Conservation (phyloP, 2,329 filamentous ascomycete species). For the Paramyrothecium roridum region DNA sequence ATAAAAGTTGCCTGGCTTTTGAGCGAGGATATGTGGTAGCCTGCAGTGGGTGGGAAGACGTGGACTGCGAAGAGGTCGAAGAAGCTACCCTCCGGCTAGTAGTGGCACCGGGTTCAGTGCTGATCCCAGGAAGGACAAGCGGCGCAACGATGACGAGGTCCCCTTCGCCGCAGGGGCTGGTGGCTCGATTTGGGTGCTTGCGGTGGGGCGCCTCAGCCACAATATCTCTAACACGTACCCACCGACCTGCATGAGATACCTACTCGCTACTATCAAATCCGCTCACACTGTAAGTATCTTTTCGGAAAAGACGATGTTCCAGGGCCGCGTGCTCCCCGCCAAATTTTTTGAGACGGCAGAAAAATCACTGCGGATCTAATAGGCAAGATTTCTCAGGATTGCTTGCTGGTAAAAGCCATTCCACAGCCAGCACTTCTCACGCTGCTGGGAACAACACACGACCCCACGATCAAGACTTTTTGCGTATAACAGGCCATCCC, state of each 20-base stretch:
- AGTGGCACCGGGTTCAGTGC: not conserved
- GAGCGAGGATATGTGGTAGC: not conserved
- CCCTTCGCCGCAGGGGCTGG: not conserved
- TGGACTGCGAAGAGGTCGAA: not conserved
- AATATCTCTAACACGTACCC: not conserved
- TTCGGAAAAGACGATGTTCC: slow-evolving; percentile 11
- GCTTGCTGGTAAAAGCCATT: not conserved
- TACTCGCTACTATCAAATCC: no score
- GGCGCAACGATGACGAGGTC: slow-evolving; percentile 24
- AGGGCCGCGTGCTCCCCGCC: slow-evolving; percentile 21
- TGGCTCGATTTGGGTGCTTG: not conserved
- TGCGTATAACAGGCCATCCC: no score
- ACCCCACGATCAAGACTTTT: no score
- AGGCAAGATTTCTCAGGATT: not conserved
- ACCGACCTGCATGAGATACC: no score
- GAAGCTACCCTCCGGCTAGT: not conserved
- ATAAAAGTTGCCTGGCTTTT: not conserved
- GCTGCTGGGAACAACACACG: no score
- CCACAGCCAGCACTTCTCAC: not conserved
- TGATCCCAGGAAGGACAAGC: slow-evolving; percentile 3
- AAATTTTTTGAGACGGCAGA: slow-evolving; percentile 25
- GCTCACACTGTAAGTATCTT: no score
- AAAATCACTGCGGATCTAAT: slow-evolving; percentile 15
- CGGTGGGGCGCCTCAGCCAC: not conserved
- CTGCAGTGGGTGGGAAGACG: not conserved